phyloP scores from a whole-genome alignment of 2,329 filamentous ascomycete species.

The Colletotrichum karsti region DNA sequence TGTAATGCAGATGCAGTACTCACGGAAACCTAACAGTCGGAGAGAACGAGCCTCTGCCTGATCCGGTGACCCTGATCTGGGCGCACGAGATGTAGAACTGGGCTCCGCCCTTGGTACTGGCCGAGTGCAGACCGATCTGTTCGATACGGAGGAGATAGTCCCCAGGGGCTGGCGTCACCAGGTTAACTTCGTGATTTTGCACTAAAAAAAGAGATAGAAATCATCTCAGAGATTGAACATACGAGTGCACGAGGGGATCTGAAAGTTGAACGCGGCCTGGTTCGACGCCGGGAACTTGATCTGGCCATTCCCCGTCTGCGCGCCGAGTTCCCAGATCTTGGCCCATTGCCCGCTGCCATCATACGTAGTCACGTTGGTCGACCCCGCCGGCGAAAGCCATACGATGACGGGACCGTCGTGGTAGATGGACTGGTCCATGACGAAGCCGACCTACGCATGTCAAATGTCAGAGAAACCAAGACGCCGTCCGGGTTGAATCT shows the following conservation, averaged over 20 bases:
- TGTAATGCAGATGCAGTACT: background rate
- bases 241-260: slow-evolving; percentile 27
- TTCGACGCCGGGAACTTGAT: slow-evolving; percentile 25
- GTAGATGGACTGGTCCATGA: slow-evolving; percentile 24
- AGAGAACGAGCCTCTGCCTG: slow-evolving; percentile 15
- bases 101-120: slow-evolving; percentile 40
- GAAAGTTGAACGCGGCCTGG: slow-evolving; percentile 23
- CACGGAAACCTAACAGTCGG: slow-evolving; percentile 26
- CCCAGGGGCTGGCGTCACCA: slow-evolving; percentile 24
- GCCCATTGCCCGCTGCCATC: slow-evolving; percentile 23
- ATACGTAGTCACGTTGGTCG: slow-evolving; percentile 15
- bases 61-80: slow-evolving; percentile 38
- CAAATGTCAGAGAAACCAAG: background rate
- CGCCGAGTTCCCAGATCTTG: slow-evolving; percentile 25
- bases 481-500: background rate
- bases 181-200: too few relatives aligned
- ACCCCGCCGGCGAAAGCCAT: slow-evolving; percentile 22
- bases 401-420: slow-evolving; percentile 23
- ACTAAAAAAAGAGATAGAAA: too few relatives aligned
- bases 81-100: slow-evolving; percentile 48
- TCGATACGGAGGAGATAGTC: slow-evolving; percentile 46
- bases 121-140: slow-evolving; percentile 44
- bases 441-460: slow-evolving; percentile 4
- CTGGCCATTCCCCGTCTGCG: slow-evolving; percentile 18
- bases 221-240: background rate